Evolutionary conservation across 2,329 filamentous ascomycete genomes (phyloP).

Genomic region (Sclerotinia spermophila): DNA sequence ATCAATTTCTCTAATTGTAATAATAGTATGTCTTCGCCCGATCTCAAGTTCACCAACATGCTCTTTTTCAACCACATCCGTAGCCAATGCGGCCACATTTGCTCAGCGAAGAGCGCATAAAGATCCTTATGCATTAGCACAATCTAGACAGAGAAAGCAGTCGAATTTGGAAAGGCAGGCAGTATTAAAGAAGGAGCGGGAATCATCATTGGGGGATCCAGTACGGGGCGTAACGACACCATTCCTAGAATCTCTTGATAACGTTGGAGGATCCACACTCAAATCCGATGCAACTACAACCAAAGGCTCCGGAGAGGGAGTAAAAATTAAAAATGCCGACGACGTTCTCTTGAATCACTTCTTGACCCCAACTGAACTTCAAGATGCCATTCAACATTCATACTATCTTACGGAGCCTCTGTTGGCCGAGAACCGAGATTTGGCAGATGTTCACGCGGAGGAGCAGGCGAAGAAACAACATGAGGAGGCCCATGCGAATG

Average conservation of each 20-base stretch:
- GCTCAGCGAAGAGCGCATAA: conserved; percentile 65
- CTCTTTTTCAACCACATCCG: conserved; percentile 57
- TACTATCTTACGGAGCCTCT: conserved; percentile 62
- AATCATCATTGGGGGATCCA: conserved; percentile 67
- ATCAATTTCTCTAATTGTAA: conserved; percentile 16
- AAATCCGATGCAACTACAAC: conserved; percentile 28
- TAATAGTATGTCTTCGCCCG: conserved; percentile 58
- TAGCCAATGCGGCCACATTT: conserved; percentile 54
- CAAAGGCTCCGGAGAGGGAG: conserved; percentile 44
- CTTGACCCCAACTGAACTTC: conserved; percentile 64
- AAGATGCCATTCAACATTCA: conserved; percentile 63
- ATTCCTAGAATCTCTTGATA: conserved; percentile 79
- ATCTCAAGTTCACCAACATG: conserved; percentile 45
- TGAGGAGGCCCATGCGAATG: conserved; percentile 58
- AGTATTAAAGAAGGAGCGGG: conserved; percentile 62
- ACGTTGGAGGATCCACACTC: conserved; percentile 41
- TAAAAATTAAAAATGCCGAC: conserved; percentile 43
- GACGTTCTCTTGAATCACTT: conserved; percentile 70
- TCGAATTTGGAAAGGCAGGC: conserved; percentile 75
- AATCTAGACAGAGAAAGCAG: conserved; percentile 77
- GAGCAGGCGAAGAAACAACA: conserved; percentile 44
- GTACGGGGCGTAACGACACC: conserved; percentile 75
- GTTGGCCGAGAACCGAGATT: conserved; percentile 32
- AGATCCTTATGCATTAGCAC: conserved; percentile 79
- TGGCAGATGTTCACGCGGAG: conserved; percentile 35